Percentiles rank a stretch among this genome's conserved stretches.
Evolutionary conservation across 177 flowering plant genomes (phyloP).

Genomic region (Telopea speciosissima): DNA sequence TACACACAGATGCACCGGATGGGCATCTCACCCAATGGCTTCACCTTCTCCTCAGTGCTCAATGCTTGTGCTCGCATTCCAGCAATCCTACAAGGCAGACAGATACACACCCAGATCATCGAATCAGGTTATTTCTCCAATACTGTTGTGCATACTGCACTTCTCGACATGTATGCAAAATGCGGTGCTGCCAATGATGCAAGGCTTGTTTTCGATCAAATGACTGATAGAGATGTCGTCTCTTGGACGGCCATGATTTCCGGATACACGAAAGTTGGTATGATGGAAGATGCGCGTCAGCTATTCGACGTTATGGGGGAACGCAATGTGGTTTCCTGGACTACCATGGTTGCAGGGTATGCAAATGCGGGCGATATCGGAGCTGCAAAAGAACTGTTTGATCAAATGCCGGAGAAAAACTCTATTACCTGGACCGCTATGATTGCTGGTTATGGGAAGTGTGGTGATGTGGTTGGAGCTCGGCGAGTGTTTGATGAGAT

Average conservation of each 20-base stretch:
- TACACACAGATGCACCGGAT: slow-evolving; percentile 22
- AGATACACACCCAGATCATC: slow-evolving; percentile 13
- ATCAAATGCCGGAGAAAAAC: slow-evolving; percentile 26
- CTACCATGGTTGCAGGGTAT: slow-evolving; percentile 32
- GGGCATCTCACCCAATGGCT: slow-evolving; percentile 18
- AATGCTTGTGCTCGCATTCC: slow-evolving; percentile 23
- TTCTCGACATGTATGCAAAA: slow-evolving; percentile 28
- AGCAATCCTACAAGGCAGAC: slow-evolving; percentile 19
- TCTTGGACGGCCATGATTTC: slow-evolving; percentile 37
- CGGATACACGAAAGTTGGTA: slow-evolving; percentile 25
- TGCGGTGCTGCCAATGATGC: slow-evolving; percentile 22
- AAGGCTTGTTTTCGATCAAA: slow-evolving; percentile 18
- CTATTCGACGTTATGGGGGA: slow-evolving; percentile 28
- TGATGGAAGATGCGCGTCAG: slow-evolving; percentile 21
- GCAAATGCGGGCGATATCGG: slow-evolving; percentile 21
- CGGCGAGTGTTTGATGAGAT: slow-evolving; percentile 17
- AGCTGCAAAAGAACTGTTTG: slow-evolving; percentile 22
- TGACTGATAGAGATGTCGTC: slow-evolving; percentile 29
- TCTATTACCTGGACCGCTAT: slow-evolving; percentile 26
- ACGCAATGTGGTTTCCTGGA: slow-evolving; percentile 34
- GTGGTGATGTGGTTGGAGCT: slow-evolving; percentile 20
- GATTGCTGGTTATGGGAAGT: slow-evolving; percentile 33
- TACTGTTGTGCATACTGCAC: slow-evolving; percentile 19
- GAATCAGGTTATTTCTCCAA: slow-evolving; percentile 9
- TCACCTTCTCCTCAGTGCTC: slow-evolving; percentile 27